These are phyloP conservation scores for Grigorovia transvaalensis DNA, from an alignment of 805 yeast genomes.

Conservation along the genomic window DNA sequence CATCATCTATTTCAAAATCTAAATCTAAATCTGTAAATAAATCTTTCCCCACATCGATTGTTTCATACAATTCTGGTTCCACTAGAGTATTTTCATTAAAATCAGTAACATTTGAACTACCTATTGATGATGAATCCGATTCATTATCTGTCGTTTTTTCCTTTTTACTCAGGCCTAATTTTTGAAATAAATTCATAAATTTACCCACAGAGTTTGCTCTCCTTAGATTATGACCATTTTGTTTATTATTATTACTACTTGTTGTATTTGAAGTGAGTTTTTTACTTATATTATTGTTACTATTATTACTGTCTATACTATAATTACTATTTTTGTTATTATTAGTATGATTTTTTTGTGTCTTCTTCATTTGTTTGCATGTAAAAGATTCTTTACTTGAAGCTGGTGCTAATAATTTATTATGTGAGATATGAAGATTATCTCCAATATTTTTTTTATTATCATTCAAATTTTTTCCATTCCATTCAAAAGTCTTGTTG, in stretches of 20 bases:
- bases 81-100: not conserved
- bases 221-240: not conserved
- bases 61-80: not conserved
- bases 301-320: too few species aligned
- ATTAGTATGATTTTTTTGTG: not conserved
- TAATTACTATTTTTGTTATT: not conserved
- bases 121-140: not conserved
- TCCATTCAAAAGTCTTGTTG: not conserved
- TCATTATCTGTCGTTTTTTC: not conserved
- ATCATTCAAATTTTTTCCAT: too few species aligned
- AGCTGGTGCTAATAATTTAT: not conserved
- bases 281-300: not conserved
- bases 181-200: not conserved
- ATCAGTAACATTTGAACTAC: not conserved
- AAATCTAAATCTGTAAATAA: not conserved
- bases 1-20: not conserved
- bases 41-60: constrained; percentile 2
- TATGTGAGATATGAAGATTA: not conserved
- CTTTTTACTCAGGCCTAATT: not conserved
- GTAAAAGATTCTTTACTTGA: not conserved
- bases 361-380: not conserved
- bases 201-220: not conserved
- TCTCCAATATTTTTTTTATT: not conserved
- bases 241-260: not conserved
- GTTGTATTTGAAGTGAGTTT: not conserved